These are phyloP conservation scores for Pisolithus tinctorius DNA, from an alignment of 768 basidiomycete genomes.

Conservation along the genomic window DNA sequence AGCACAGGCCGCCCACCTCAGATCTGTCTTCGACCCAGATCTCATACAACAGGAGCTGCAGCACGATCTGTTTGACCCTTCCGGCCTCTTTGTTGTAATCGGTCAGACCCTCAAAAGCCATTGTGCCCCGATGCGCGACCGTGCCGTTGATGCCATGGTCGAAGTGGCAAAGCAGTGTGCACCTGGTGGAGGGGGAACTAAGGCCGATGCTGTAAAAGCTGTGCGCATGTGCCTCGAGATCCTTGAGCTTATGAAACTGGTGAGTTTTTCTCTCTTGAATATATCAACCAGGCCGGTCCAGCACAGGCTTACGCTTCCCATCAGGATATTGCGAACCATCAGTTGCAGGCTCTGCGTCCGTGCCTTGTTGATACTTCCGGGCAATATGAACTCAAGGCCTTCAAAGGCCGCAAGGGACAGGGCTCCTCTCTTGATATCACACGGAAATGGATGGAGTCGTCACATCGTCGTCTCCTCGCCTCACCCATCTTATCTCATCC, in stretches of 20 bases:
- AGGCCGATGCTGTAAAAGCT: slow-evolving; percentile 62
- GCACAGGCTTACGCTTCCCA: slow-evolving; percentile 12
- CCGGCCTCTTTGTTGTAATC: slow-evolving; percentile 69
- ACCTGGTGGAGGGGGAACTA: slow-evolving; percentile 46
- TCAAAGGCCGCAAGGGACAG: slow-evolving; percentile 51
- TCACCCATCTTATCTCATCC: slow-evolving; percentile 38
- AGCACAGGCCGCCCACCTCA: slow-evolving; percentile 60
- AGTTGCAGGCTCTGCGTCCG: slow-evolving; percentile 88
- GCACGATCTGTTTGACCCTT: slow-evolving; percentile 71
- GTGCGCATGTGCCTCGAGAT: slow-evolving; percentile 84
- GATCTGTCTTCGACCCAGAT: slow-evolving; percentile 72
- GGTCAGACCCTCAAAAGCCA: slow-evolving; percentile 82
- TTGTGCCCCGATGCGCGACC: slow-evolving; percentile 91
- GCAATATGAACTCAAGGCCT: slow-evolving; percentile 72
- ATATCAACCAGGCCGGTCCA: slow-evolving; percentile 7
- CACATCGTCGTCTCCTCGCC: slow-evolving; percentile 41
- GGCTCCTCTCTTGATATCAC: slow-evolving; percentile 46
- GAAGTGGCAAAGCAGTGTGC: slow-evolving; percentile 54
- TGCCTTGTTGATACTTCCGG: slow-evolving; percentile 77
- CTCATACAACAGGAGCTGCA: slow-evolving; percentile 79
- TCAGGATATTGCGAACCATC: slow-evolving; percentile 95
- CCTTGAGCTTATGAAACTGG: slow-evolving; percentile 92
- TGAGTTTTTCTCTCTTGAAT: slow-evolving; percentile 34
- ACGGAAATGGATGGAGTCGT: slow-evolving; percentile 56
- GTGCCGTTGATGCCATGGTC: slow-evolving; percentile 78